Conservation (phyloP, 495 filamentous ascomycete genomes). For the Apiosordaria backusii region DNA sequence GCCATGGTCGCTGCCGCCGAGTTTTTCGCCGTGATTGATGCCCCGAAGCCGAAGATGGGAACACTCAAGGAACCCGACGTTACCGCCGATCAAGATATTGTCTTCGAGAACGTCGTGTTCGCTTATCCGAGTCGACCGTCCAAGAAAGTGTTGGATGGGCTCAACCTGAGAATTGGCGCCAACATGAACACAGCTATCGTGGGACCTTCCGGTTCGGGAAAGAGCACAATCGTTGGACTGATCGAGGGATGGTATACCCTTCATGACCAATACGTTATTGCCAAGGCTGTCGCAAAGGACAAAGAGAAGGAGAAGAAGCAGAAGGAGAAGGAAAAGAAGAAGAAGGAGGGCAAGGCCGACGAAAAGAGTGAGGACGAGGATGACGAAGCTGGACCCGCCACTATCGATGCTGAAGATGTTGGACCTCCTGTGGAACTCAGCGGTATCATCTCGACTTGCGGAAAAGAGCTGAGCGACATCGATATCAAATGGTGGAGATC, state of each 20-base stretch:
- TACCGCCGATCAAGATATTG: constrained; percentile 52
- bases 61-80: constrained; percentile 45
- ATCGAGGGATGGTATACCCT: constrained; percentile 92
- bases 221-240: constrained; percentile 87
- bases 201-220: constrained; percentile 79
- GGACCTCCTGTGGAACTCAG: constrained; percentile 42
- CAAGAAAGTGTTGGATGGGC: constrained; percentile 54
- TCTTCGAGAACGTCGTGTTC: constrained; percentile 59
- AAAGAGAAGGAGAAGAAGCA: constrained; percentile 39
- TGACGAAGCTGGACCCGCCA: constrained; percentile 27
- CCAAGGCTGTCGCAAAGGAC: constrained; percentile 45
- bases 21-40: constrained; percentile 57
- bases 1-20: constrained; percentile 53
- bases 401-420: constrained; percentile 28
- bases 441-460: constrained; percentile 53
- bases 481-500: constrained; percentile 64
- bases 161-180: constrained; percentile 59
- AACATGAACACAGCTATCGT: constrained; percentile 88
- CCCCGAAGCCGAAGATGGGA: constrained; percentile 43
- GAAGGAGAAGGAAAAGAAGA: constrained; percentile 36
- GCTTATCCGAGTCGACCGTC: constrained; percentile 67
- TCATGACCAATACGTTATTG: constrained; percentile 46
- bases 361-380: constrained; percentile 30
- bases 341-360: constrained; percentile 18
- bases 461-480: constrained; percentile 51